Percentiles rank a stretch among this genome's conserved stretches.
phyloP scores from a whole-genome alignment of 2,329 filamentous ascomycete species.

The Juglanconis oblonga region DNA sequence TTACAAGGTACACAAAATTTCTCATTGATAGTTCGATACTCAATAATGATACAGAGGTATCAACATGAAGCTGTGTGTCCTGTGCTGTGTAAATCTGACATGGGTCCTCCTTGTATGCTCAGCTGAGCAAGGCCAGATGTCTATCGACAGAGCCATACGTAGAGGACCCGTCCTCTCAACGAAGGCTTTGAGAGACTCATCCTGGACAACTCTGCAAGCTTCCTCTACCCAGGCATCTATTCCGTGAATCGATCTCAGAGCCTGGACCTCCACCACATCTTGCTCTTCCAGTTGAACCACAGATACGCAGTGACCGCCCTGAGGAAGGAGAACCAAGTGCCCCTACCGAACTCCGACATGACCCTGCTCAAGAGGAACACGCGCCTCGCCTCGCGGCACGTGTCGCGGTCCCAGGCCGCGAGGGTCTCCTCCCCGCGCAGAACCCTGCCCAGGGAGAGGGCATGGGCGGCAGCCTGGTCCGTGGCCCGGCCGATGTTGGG shows the following conservation, averaged over 20 bases:
- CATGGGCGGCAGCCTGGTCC: constrained; percentile 44
- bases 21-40: background rate
- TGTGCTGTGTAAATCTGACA: too few relatives aligned
- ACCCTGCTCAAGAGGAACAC: constrained; percentile 19
- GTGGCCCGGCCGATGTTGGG: constrained; percentile 45
- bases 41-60: background rate
- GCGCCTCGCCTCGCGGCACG: constrained; percentile 6
- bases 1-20: background rate
- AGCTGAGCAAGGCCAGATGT: too few relatives aligned
- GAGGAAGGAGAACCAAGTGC: constrained; percentile 12
- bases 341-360: constrained; percentile 16
- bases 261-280: too few relatives aligned
- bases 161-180: too few relatives aligned
- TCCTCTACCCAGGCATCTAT: too few relatives aligned
- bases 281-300: background rate
- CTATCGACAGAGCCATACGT: too few relatives aligned
- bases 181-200: too few relatives aligned
- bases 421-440: constrained; percentile 33
- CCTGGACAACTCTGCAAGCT: too few relatives aligned
- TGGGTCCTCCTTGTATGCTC: too few relatives aligned
- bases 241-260: too few relatives aligned
- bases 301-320: background rate
- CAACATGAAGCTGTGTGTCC: too few relatives aligned
- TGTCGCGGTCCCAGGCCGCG: constrained; percentile 31
- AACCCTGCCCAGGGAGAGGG: constrained; percentile 36